Evolutionary conservation across 305 asterid species (phyloP).

Genomic region (Solanum hybrid): DNA sequence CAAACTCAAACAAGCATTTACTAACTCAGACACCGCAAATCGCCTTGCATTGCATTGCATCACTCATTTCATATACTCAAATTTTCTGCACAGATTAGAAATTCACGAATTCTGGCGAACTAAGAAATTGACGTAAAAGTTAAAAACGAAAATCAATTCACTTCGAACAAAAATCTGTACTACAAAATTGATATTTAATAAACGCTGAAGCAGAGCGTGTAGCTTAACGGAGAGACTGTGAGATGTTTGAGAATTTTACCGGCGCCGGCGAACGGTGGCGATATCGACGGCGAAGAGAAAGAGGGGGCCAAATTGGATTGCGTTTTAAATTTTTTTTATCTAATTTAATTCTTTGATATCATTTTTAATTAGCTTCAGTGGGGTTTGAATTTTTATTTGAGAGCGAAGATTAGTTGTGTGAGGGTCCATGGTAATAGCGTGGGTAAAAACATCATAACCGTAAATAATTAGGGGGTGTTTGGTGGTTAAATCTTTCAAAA

Average conservation of each 20-base stretch:
- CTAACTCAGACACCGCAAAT: neutral
- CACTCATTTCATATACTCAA: neutral
- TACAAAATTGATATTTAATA: neutral
- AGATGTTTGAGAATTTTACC: neutral
- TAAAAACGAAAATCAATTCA: neutral
- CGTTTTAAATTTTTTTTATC: neutral
- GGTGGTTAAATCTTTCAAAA: neutral
- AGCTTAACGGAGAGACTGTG: neutral
- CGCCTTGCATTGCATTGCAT: neutral
- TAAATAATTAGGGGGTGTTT: neutral
- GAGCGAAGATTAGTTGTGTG: neutral
- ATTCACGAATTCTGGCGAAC: neutral
- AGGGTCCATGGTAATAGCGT: neutral
- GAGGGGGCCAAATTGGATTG: neutral
- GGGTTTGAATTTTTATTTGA: neutral
- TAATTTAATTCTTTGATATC: neutral
- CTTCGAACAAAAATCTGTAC: neutral
- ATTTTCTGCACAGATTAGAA: neutral
- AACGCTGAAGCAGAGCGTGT: neutral
- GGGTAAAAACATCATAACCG: neutral
- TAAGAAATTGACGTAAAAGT: neutral
- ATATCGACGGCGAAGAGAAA: neutral
- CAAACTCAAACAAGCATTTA: neutral
- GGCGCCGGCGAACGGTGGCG: conserved; percentile 4
- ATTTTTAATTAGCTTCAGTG: neutral